Conservation (phyloP, 2,329 filamentous ascomycete species). For the Graphilbum sp. region DNA sequence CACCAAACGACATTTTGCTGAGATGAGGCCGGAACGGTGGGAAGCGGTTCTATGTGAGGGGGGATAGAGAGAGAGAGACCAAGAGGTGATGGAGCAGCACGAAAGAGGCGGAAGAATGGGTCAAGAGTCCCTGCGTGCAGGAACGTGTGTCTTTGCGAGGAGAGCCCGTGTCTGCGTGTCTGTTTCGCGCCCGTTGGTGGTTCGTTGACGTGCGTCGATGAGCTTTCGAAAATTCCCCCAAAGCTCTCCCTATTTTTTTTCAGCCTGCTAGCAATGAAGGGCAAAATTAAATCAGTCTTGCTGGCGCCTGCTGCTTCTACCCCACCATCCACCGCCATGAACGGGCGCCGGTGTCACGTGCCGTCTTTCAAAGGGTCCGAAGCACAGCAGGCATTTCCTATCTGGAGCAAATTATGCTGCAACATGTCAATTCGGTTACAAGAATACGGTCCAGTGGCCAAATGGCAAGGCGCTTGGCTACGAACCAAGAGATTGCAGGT, state of each 20-base stretch:
- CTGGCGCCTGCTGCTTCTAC: too few relatives aligned
- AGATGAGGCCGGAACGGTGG: too few relatives aligned
- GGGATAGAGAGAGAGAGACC: neutral
- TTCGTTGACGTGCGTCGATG: neutral
- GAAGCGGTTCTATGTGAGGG: neutral
- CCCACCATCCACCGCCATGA: too few relatives aligned
- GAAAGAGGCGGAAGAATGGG: neutral
- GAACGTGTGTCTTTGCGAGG: too few relatives aligned
- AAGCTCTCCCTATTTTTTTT: neutral
- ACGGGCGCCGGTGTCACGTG: too few relatives aligned
- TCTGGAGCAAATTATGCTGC: too few relatives aligned
- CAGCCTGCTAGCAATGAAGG: neutral
- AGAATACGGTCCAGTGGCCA: constrained; percentile 11
- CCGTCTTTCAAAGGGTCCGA: too few relatives aligned
- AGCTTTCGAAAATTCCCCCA: neutral
- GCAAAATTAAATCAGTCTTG: too few relatives aligned
- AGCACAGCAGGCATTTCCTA: too few relatives aligned
- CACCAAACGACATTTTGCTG: constrained; percentile 92
- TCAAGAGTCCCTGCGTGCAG: neutral
- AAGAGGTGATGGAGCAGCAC: too few relatives aligned
- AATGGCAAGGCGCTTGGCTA: constrained; percentile 21
- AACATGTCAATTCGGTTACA: neutral
- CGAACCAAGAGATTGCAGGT: constrained; percentile 22
- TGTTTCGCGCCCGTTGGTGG: neutral
- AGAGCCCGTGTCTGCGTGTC: too few relatives aligned